Base-by-base conservation (phyloP, 441 rosid species). In the Dalechampia spathulata region DNA sequence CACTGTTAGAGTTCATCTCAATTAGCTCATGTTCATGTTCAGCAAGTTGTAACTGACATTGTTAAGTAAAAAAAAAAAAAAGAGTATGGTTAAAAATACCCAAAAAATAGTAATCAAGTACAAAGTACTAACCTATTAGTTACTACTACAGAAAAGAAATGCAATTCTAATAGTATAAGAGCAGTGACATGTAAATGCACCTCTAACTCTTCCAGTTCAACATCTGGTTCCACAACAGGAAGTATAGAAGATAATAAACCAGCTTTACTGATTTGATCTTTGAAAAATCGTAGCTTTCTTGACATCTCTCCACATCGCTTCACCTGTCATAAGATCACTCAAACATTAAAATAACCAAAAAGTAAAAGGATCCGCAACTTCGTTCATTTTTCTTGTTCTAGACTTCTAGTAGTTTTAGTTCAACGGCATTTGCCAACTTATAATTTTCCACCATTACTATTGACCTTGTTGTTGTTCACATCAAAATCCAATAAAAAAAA, bases 301-400 rank as follows among this genome's bases (percentile, higher is more conserved):
- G 96, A 87, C 98, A 90, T 94, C 75, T 94, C 99, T 55, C 95
- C 96, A 15, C 99, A 94, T 58, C 96, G 80, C 69, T 94, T 94
- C 52, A 90, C 96, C 99, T 94, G 72, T 65, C 42, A 13, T 72
- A 57, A 70, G 57, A 52, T 52, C 66, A 58, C 70, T 46, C 58
- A 63, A 58, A 39, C 56, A 70, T 62, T 60, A 56, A 20, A 69
- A 70, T 37, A 28, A 67, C 58, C 46, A 64, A 49, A 48, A 46
- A 45, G n/a, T n/a, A 26, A 42, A 59, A n/a, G 3, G 9, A 26
- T 16, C 22, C 21, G 54, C 34, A 30, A 30, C 1, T 50, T 30
- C 8, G 1, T 10, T 11, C 5, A 36, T 9, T 15, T 34, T 46
- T 46, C 61, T 21, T 7, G 32, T 22, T 46, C 9, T 38, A 39